Evolutionary conservation across 208 protist species (phyloP).

Genomic region (Trypanosoma lewisi): DNA sequence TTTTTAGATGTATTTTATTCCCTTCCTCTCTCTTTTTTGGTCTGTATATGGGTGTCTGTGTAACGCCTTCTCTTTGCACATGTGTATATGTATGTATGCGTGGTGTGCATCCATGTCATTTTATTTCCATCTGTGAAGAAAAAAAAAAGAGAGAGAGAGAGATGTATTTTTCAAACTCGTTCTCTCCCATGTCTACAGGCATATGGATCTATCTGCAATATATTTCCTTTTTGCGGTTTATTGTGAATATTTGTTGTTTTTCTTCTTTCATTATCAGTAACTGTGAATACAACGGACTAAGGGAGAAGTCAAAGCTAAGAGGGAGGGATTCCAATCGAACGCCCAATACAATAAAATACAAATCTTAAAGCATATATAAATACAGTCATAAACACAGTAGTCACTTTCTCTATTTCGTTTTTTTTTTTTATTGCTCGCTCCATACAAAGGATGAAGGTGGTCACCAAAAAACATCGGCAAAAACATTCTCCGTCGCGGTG

Average conservation of each 20-base stretch:
- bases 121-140: background rate
- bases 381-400: background rate
- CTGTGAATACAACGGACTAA: no score
- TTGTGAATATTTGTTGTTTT: background rate
- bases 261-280: background rate
- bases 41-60: background rate
- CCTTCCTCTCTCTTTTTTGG: slow-evolving; percentile 3
- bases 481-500: slow-evolving; percentile 68
- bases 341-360: no score
- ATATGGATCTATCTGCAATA: no score
- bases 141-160: no score
- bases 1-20: slow-evolving; percentile 16
- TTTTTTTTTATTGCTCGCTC: slow-evolving; percentile 25
- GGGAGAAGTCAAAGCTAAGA: no score
- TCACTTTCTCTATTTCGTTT: slow-evolving; percentile 2
- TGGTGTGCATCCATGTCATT: background rate
- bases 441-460: slow-evolving; percentile 29
- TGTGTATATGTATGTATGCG: background rate
- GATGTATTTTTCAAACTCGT: no score
- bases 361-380: no score
- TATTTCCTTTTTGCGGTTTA: no score
- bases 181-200: no score
- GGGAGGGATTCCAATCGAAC: no score
- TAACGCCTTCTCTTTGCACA: background rate
- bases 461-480: slow-evolving; percentile 41